Base-by-base conservation (phyloP, 345 rosid species). In the Litchi chinensis region DNA sequence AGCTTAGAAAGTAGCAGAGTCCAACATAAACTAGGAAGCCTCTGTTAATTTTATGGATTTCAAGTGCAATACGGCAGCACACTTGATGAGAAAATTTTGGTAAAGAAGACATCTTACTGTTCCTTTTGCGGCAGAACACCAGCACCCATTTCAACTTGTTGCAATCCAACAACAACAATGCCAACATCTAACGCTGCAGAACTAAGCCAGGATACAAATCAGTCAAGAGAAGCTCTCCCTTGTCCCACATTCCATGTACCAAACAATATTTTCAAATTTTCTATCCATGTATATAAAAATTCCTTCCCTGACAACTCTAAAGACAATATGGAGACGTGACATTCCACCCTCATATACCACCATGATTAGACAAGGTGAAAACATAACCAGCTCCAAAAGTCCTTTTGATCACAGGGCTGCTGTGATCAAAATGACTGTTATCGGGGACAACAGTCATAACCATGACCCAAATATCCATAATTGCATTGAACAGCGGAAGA, bases 91-190 rank as follows among this genome's bases (percentile, higher is more conserved):
- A 64, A 56, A 21, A 68, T 74, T 74, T 73, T 40, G 44, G 50
- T 21, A 40, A 52, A 73, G 68, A 41, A 19, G 79, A 82, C 66
- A 86, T 74, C 93, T 86, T 89, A 91, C 97, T 24, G 97, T 90
- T 88, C 91, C 97, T 87, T 86, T 91, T 52, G 95, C 94, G 12
- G 97, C 97, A 19, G 97, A 86, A 91, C 87, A 82, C 95, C 95
- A 41, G 97, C 95, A 74, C 97, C 95, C 94, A 91, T 91, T 81
- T 91, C 97, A 78, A 93, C 95, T 77, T 93, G 95, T 84, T 93
- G 97, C 78, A 91, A 81, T 46, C 97, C 97, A 77, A 90, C 90
- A 74, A 90, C 97, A 59, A 93, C 83, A 15, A 93, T 83, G 81
- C 88, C 94, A 78, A 90, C 93, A 74, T 89, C 92, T 60, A 88